Percentiles rank a stretch among this genome's conserved stretches.
These are phyloP conservation scores for Colletotrichum lini DNA, from an alignment of 2,329 filamentous ascomycete species.

Conservation along the genomic window DNA sequence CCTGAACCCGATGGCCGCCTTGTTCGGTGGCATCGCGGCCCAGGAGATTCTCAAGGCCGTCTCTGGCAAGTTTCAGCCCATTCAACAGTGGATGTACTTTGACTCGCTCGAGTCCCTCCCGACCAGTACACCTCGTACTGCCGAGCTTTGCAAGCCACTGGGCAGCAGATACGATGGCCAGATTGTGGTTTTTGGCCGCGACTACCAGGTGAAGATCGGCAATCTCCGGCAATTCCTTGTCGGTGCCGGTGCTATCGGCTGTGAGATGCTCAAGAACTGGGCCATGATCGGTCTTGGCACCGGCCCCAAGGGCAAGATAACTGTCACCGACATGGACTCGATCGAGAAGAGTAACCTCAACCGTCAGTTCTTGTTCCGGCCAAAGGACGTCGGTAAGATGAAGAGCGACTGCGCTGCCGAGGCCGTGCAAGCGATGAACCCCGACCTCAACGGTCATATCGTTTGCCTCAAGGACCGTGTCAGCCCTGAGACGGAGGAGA, in stretches of 20 bases:
- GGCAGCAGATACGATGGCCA: constrained; percentile 95
- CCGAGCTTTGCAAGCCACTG: constrained; percentile 88
- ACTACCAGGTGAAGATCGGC: constrained; percentile 93
- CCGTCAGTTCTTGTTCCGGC: constrained; percentile 94
- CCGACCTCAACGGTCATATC: constrained; percentile 90
- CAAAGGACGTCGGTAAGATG: constrained; percentile 93
- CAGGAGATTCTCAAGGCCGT: constrained; percentile 98
- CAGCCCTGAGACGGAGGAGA: constrained; percentile 89
- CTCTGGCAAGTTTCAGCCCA: constrained; percentile 97
- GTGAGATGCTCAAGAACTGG: constrained; percentile 99
- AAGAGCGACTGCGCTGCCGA: constrained; percentile 96
- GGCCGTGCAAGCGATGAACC: constrained; percentile 96
- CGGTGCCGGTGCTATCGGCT: constrained; percentile 96
- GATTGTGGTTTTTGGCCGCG: constrained; percentile 93
- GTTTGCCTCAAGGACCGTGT: constrained; percentile 89
- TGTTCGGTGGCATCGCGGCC: constrained; percentile 93
- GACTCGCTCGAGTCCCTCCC: constrained; percentile 98
- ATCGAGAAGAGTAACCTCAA: constrained; percentile 99
- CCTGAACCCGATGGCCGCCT: constrained; percentile 90
- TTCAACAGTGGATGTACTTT: constrained; percentile 96
- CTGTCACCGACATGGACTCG: constrained; percentile 96
- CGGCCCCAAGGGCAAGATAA: constrained; percentile 90
- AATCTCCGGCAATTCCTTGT: constrained; percentile 95
- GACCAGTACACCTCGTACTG: constrained; percentile 78
- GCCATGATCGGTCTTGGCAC: constrained; percentile 97